Evolutionary conservation across 768 basidiomycete genomes (phyloP), one percentile per base, ranked within the genome.

Genomic region (Amylocystis lapponica): DNA sequence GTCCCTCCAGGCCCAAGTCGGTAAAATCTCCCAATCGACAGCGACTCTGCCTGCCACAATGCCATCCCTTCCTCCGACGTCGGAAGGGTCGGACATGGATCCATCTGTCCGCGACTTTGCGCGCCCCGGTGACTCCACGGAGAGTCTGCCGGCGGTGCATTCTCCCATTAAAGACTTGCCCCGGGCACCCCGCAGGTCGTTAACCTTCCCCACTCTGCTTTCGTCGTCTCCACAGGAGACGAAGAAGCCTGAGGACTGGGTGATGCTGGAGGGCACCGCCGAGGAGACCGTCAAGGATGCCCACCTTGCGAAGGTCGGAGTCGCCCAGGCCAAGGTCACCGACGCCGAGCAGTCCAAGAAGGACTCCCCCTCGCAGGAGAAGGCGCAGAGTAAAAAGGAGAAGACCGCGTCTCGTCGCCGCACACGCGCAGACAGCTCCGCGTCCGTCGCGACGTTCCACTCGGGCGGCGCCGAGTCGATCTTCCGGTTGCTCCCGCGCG

Each of bases 401-500:
- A 43, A 44, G 30, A 43, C 11, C 36, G 21, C 34, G 27, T 47
- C 48, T 22, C 51, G 54, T 12, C 50, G 39, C 14, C 59, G 64
- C 19, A 27, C 49, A 2, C 63, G 64, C 39, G 59, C 59, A 31
- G 61, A 62, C 52, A 61, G 59, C 51, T 25, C 49, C 17, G 56
- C 63, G n/a, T 61, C 60, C 34, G 75, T 81, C 39, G 65, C 76
- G 32, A 90, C 89, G 1, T 86, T 78, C 71, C 76, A 78, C 52
- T 59, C 67, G 39, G 76, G 76, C 42, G 84, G 87, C 16, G 82
- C 90, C 21, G 95, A 98, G 61, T 93, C 91, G 7, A 96, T 99
- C 57, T 98, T 99, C 74, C 81, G 95, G 16, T 73, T 98, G 9
- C 75, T 99, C 19, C 96, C 96, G 2, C 83, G 96, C 41, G 95